Base-by-base conservation (phyloP, 306 rosid species). In the Hippophae gyantsensis region DNA sequence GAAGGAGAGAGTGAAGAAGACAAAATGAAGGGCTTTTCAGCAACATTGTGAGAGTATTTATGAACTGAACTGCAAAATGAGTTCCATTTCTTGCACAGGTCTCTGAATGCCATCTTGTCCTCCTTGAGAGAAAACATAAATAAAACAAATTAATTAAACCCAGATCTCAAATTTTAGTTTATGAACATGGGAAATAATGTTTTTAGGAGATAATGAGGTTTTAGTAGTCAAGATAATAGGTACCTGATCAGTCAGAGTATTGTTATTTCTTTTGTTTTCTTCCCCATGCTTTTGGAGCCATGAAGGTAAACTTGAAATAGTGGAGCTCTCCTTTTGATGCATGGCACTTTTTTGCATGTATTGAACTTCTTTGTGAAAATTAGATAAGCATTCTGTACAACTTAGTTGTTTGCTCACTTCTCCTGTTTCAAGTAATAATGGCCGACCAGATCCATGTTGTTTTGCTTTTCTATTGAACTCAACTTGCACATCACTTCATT, bases 271-370 rank as follows among this genome's bases (percentile, higher is more conserved):
- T 65, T 14, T 68, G 62, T 25, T 76, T 57, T 83, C 87, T 62
- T 85, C 76, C 69, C 77, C 83, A 45, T 70, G 76, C 66, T 69
- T 79, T 81, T 75, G 82, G 62, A 86, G 95, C 94, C 97, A 89
- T 27, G 73, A 42, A 57, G 90, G 95, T 52, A 86, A 81, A 69
- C 45, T 77, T 44, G 86, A 48, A 32, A 32, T 32, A 32, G 3
- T 32, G 38, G 38, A 32, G 38, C 38, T 32, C 38, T 32, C 38
- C 38, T 32, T 32, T 32, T 32, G 4, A 32, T 32, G 38, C 38
- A 32, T 32, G 38, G 38, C 38, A 32, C 40, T 65, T 41, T 61
- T 65, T 52, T 9, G 56, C 62, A 44, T 66, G 73, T 78, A 68
- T 49, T 49, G 53, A 49, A 49, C 53, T 49, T 49, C 53, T 49